These are phyloP conservation scores for Artemisia argyi DNA, from an alignment of 129 eudicot species.

Conservation along the genomic window DNA sequence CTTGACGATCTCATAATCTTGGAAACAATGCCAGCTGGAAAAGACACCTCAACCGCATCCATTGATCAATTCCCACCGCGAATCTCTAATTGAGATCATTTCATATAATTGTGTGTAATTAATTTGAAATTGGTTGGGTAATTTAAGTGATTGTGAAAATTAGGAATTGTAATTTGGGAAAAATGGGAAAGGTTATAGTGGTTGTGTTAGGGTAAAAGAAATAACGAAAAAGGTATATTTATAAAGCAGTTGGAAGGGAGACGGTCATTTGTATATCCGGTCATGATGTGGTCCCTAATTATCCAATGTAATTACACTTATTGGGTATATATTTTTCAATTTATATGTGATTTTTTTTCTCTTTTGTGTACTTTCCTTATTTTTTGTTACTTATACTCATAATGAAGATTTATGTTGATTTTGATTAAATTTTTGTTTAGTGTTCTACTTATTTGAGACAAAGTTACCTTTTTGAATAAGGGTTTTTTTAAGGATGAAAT, in stretches of 20 bases:
- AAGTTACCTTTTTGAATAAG: too few relatives aligned
- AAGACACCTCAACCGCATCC: slow-evolving; percentile 50
- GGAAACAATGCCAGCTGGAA: slow-evolving; percentile 45
- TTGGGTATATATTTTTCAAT: too few relatives aligned
- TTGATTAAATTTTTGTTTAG: too few relatives aligned
- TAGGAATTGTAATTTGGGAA: not conserved
- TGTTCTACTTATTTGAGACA: too few relatives aligned
- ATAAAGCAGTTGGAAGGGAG: too few relatives aligned
- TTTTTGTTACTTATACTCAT: too few relatives aligned
- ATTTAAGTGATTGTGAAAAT: slow-evolving; percentile 1
- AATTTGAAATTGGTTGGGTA: slow-evolving; percentile 21
- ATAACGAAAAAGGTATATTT: slow-evolving; percentile 26
- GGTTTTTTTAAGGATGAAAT: too few relatives aligned
- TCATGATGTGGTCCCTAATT: not conserved
- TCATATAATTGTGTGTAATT: slow-evolving; percentile 18
- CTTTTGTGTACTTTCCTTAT: too few relatives aligned
- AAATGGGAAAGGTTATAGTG: too few relatives aligned
- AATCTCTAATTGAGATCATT: slow-evolving; percentile 29
- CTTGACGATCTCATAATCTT: slow-evolving; percentile 56
- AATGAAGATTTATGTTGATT: too few relatives aligned
- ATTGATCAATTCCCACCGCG: slow-evolving; percentile 29
- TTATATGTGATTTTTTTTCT: too few relatives aligned
- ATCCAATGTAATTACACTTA: slow-evolving; percentile 5
- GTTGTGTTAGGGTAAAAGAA: slow-evolving; percentile 59
- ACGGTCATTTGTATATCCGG: too few relatives aligned